Evolutionary conservation across 352 stramenopile species (phyloP).

Genomic region (Aphanomyces euteiches): DNA sequence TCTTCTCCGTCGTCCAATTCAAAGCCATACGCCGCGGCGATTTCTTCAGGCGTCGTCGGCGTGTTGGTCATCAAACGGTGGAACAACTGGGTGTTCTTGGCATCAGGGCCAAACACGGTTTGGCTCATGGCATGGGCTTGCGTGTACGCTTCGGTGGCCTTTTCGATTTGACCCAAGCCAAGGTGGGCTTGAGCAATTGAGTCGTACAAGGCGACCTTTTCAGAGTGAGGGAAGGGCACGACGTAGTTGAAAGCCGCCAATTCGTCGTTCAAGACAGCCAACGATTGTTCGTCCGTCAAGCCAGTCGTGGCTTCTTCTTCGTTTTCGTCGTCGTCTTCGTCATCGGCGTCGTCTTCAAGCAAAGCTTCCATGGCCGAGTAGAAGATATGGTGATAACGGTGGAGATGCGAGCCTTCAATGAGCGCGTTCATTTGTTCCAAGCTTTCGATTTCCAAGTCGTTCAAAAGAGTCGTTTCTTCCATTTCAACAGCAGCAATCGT

Average conservation of each 20-base stretch:
- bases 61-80: slow-evolving; percentile 36
- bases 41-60: slow-evolving; percentile 16
- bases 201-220: slow-evolving; percentile 84
- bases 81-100: slow-evolving; percentile 58
- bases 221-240: slow-evolving; percentile 59
- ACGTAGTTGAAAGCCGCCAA: slow-evolving; percentile 67
- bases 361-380: slow-evolving; percentile 72
- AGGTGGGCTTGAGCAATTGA: slow-evolving; percentile 71
- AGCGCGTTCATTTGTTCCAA: slow-evolving; percentile 50
- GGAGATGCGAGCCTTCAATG: slow-evolving; percentile 46
- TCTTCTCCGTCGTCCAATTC: neutral
- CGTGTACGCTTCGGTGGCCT: slow-evolving; percentile 50
- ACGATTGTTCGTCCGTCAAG: slow-evolving; percentile 38
- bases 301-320: slow-evolving; percentile 12
- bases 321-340: slow-evolving; percentile 32
- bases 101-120: slow-evolving; percentile 52
- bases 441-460: slow-evolving; percentile 50
- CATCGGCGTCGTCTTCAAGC: slow-evolving; percentile 29
- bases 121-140: slow-evolving; percentile 53
- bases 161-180: slow-evolving; percentile 51
- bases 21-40: slow-evolving; percentile 3
- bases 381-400: slow-evolving; percentile 60
- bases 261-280: slow-evolving; percentile 55
- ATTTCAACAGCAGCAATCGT: slow-evolving; percentile 37
- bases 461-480: slow-evolving; percentile 49